Base-by-base conservation (phyloP, 129 eudicot genomes). In the Helianthus tuberosus region DNA sequence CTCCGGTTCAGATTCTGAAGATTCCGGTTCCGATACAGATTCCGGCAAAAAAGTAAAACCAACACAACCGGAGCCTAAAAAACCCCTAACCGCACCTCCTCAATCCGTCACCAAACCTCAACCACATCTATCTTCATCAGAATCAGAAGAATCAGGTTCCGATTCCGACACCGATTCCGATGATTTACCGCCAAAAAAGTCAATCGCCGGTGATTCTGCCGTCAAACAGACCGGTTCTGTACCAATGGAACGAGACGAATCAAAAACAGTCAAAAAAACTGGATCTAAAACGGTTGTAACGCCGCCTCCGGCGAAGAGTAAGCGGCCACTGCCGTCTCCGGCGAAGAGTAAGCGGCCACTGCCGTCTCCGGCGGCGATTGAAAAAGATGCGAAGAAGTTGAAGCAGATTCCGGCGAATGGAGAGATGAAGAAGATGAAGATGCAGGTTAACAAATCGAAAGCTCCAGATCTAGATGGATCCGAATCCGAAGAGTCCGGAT, bases 161-260 rank as follows among this genome's bases (percentile, higher is more conserved):
- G 77, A 66, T 39, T 71, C 82, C 5, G 82, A 71, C 4, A 62
- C 82, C 25, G 82, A 77, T 71, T 59, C 76, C 58, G 80, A 68
- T 59, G 80, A 68, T 59, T 49, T 20, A 52, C 59, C 59, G 6
- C 23, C 23, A 14, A 6, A 52, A 15, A 52, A 52, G 59, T 4
- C 59, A 8, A 6, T 2, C 0, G 59, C 16, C 1, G 59, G 1
- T n/a, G 59, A 52, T 53, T 5, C 1, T 17, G n/a, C 15, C 2
- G 8, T 53, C 3, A 53, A 53, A 16, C 23, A 4, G 6, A 5
- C 15, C 8, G 6, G 25, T 53, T 16, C 2, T 27, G 32, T 27
- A 27, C 32, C 3, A 25, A 53, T n/a, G 15, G 8, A 8, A 16
- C 17, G 8, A 3, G 25, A 1, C 4, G 60, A 53, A 53, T 6